These are phyloP conservation scores for Fraxinus excelsior DNA, from an alignment of 257 asterid species.

Conservation along the genomic window DNA sequence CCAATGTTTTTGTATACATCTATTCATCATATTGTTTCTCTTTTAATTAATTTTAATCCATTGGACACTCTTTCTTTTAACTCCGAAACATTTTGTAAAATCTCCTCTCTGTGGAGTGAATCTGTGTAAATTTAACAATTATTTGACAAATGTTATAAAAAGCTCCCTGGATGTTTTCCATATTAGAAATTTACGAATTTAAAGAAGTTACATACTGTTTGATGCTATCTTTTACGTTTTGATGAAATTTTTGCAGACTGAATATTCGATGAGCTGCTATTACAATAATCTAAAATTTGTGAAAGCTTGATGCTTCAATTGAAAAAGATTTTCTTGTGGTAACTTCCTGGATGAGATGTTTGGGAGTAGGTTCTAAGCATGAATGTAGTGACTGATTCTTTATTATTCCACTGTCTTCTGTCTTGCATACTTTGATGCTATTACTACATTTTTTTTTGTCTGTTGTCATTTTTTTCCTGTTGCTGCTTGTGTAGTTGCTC, in stretches of 20 bases:
- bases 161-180: not conserved
- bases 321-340: not conserved
- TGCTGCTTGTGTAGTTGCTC: not conserved
- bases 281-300: too few relatives aligned
- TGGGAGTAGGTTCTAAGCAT: not conserved
- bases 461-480: not conserved
- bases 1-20: not conserved
- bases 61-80: not conserved
- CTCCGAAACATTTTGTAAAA: not conserved
- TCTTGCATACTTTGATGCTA: not conserved
- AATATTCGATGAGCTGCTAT: not conserved
- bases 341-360: not conserved
- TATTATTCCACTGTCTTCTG: not conserved
- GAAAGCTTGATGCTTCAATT: not conserved
- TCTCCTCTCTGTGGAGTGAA: not conserved
- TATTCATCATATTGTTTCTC: not conserved
- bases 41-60: not conserved
- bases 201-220: too few relatives aligned
- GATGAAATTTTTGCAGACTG: not conserved
- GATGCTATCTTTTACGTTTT: not conserved
- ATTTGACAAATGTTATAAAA: not conserved
- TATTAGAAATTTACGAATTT: not conserved
- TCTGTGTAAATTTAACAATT: not conserved
- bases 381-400: not conserved
- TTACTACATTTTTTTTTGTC: not conserved